Percentiles rank a stretch among this genome's conserved stretches.
phyloP scores from a whole-genome alignment of 352 stramenopile species.

The Globisporangium alternatum region DNA sequence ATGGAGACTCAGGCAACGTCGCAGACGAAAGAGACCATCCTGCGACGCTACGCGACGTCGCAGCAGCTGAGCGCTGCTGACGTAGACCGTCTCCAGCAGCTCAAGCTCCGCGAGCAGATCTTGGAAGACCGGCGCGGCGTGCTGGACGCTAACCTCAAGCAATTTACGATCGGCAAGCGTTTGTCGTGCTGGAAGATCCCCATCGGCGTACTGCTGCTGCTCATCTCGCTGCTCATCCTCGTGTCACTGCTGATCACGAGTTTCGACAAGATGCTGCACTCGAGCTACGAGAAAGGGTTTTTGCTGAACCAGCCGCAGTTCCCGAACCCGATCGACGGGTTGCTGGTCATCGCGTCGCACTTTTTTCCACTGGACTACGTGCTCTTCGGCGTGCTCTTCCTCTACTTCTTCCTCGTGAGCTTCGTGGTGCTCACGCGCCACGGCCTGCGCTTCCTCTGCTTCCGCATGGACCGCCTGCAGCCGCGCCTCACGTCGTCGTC shows the following conservation, averaged over 20 bases:
- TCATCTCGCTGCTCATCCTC: conserved; percentile 67
- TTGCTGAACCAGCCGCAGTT: conserved; percentile 60
- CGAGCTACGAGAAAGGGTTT: conserved; percentile 65
- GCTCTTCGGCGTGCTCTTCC: conserved; percentile 70
- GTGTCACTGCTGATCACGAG: conserved; percentile 76
- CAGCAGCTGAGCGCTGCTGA: conserved; percentile 70
- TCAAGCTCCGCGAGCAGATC: conserved; percentile 68
- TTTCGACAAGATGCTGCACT: conserved; percentile 77
- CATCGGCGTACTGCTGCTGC: conserved; percentile 53
- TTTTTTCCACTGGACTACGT: conserved; percentile 85
- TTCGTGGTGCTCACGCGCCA: conserved; percentile 75
- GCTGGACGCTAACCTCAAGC: conserved; percentile 59
- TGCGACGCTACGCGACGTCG: conserved; percentile 58
- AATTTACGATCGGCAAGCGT: conserved; percentile 41
- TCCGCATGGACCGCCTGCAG: conserved; percentile 68
- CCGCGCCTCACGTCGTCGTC: conserved; percentile 67
- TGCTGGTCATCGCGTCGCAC: conserved; percentile 69
- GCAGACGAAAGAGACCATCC: conserved; percentile 70
- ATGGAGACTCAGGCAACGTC: conserved; percentile 65
- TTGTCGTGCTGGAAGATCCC: conserved; percentile 69
- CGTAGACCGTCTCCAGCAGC: conserved; percentile 65
- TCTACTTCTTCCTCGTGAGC: conserved; percentile 79
- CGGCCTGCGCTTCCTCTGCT: conserved; percentile 75
- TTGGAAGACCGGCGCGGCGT: conserved; percentile 65
- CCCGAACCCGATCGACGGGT: conserved; percentile 69